These are phyloP conservation scores for Fraxinus floribunda DNA, from an alignment of 305 asterid species.

Conservation along the genomic window DNA sequence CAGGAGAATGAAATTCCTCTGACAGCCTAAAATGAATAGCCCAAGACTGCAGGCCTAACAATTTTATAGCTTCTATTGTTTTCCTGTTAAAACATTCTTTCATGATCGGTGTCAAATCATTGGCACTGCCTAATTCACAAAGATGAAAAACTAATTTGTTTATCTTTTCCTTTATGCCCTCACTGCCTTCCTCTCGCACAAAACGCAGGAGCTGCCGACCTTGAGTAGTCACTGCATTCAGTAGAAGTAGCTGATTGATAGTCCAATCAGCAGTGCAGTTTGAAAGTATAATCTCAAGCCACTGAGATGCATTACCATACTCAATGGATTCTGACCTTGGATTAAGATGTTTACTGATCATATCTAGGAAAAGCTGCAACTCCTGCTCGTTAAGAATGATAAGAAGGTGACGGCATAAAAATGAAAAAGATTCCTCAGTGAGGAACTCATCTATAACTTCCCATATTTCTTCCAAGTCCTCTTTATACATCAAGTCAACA, in stretches of 20 bases:
- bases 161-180: slow-evolving; percentile 50
- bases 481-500: slow-evolving; percentile 77
- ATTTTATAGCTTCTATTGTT: slow-evolving; percentile 43
- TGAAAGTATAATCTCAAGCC: slow-evolving; percentile 65
- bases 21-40: slow-evolving; percentile 56
- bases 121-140: slow-evolving; percentile 39
- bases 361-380: slow-evolving; percentile 55
- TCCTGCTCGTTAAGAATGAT: slow-evolving; percentile 79
- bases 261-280: slow-evolving; percentile 39
- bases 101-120: slow-evolving; percentile 47
- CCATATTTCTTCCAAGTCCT: slow-evolving; percentile 70
- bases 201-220: slow-evolving; percentile 73
- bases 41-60: slow-evolving; percentile 70
- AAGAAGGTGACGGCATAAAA: slow-evolving; percentile 83
- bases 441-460: slow-evolving; percentile 71
- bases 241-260: slow-evolving; percentile 58
- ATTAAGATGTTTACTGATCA: slow-evolving; percentile 57
- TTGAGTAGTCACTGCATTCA: slow-evolving; percentile 67
- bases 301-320: slow-evolving; percentile 40
- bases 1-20: slow-evolving; percentile 50
- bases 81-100: slow-evolving; percentile 38
- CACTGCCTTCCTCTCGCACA: slow-evolving; percentile 60
- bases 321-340: slow-evolving; percentile 41
- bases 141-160: slow-evolving; percentile 46
- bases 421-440: slow-evolving; percentile 73